These are phyloP conservation scores for Ogataea sp. DNA, from an alignment of 805 yeast genomes.

Conservation along the genomic window DNA sequence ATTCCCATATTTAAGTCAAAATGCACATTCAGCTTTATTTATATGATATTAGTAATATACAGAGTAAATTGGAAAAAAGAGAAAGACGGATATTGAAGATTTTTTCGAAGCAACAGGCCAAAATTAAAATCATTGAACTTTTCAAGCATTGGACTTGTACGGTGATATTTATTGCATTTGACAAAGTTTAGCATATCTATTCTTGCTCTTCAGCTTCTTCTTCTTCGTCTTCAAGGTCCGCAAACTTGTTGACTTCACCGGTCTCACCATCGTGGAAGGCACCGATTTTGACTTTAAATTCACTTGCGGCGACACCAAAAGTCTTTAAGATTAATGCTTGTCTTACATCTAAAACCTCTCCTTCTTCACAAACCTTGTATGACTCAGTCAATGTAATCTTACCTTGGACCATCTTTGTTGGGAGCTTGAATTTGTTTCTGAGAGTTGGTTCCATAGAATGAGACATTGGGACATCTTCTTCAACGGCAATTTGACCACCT, in stretches of 20 bases:
- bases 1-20: too few species aligned
- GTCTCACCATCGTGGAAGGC: conserved; percentile 72
- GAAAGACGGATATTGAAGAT: too few species aligned
- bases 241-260: conserved; percentile 15
- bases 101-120: too few species aligned
- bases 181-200: neutral
- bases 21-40: too few species aligned
- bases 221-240: neutral
- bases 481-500: conserved; percentile 85
- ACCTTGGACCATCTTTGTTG: conserved; percentile 86
- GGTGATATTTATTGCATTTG: too few species aligned
- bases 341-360: conserved; percentile 76
- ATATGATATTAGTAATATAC: too few species aligned
- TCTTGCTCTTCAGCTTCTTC: neutral
- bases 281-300: conserved; percentile 71
- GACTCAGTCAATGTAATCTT: conserved; percentile 73
- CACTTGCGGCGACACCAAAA: conserved; percentile 92
- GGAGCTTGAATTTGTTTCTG: conserved; percentile 83
- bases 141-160: too few species aligned
- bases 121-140: too few species aligned
- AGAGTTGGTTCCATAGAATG: conserved; percentile 92
- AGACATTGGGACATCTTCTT: conserved; percentile 94
- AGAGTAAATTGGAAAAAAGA: too few species aligned
- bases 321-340: conserved; percentile 89
- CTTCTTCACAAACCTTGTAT: conserved; percentile 70